phyloP scores from a whole-genome alignment of 2,329 filamentous ascomycete genomes.

The Hymenoscyphus repandus region DNA sequence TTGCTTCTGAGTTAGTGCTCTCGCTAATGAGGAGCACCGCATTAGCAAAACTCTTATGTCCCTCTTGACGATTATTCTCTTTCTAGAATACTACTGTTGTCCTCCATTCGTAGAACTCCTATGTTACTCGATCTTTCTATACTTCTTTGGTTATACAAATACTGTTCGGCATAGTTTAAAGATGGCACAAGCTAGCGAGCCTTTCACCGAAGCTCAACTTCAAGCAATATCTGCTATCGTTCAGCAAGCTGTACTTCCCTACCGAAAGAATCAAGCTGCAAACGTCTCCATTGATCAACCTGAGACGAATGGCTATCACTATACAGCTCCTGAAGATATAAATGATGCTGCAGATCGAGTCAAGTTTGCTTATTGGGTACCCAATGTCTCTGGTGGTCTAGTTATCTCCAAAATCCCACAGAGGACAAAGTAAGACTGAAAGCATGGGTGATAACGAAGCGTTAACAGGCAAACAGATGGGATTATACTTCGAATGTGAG shows the following conservation, averaged over 20 bases:
- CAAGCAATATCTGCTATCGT: slow-evolving; percentile 9
- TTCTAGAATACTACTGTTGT: no score
- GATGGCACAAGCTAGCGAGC: slow-evolving; percentile 1
- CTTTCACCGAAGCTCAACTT: slow-evolving; percentile 9
- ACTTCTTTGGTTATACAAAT: no score
- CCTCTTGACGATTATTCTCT: no score
- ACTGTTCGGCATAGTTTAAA: not conserved
- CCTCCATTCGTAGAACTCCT: no score
- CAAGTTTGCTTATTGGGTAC: slow-evolving; percentile 48
- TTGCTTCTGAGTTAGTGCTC: no score
- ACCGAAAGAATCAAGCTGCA: not conserved
- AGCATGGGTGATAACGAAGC: not conserved
- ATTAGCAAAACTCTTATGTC: no score
- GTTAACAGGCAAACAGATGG: slow-evolving; percentile 32
- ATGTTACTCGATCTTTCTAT: no score
- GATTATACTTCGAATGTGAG: slow-evolving; percentile 42
- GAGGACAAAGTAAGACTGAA: slow-evolving; percentile 30
- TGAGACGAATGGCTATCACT: slow-evolving; percentile 18
- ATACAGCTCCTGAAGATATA: slow-evolving; percentile 31
- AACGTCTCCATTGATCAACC: not conserved
- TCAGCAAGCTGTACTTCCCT: slow-evolving; percentile 5
- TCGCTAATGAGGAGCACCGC: no score
- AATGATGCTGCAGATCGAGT: slow-evolving; percentile 40
- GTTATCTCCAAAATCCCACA: slow-evolving; percentile 49
- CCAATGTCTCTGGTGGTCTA: slow-evolving; percentile 48